These are phyloP conservation scores for Blastomyces gilchristii DNA, from an alignment of 2,329 filamentous ascomycete species.

Conservation along the genomic window DNA sequence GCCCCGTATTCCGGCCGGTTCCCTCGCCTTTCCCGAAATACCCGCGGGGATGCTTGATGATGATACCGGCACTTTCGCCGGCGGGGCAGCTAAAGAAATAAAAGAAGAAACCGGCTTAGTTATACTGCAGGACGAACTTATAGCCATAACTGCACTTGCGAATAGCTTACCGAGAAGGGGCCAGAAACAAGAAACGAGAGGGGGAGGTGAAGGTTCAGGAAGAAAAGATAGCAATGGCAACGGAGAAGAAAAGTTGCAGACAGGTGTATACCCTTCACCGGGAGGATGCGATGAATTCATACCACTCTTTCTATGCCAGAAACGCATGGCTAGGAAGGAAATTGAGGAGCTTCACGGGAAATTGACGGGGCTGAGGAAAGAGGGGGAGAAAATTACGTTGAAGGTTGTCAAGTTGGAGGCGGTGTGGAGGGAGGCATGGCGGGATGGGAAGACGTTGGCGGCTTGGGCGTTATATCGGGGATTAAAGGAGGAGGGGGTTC, in stretches of 20 bases:
- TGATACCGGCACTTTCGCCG: constrained; percentile 43
- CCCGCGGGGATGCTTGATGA: constrained; percentile 54
- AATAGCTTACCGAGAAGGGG: constrained; percentile 20
- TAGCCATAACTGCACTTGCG: constrained; percentile 46
- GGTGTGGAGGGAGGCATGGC: constrained; percentile 44
- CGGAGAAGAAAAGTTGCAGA: constrained; percentile 36
- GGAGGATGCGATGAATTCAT: constrained; percentile 52
- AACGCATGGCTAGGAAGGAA: constrained; percentile 38
- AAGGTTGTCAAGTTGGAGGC: constrained; percentile 43
- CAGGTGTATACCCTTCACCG: constrained; percentile 44
- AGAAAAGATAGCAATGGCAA: constrained; percentile 13
- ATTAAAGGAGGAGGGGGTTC: constrained; percentile 38
- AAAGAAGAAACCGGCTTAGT: constrained; percentile 47
- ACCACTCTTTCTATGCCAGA: constrained; percentile 47
- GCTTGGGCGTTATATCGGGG: constrained; percentile 48
- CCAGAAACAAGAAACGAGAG: constrained; percentile 7
- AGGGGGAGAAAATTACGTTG: constrained; percentile 50
- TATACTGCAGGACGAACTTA: constrained; percentile 40
- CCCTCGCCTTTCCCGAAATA: constrained; percentile 46
- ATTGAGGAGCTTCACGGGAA: constrained; percentile 44
- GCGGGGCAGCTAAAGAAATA: constrained; percentile 48
- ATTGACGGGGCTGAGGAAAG: constrained; percentile 44
- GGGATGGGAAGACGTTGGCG: constrained; percentile 48
- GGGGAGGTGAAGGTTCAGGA: neutral
- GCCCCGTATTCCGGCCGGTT: constrained; percentile 47